Base-by-base conservation (phyloP, 202 grass and related monocot species). In the Dendrocalamus latiflorus region DNA sequence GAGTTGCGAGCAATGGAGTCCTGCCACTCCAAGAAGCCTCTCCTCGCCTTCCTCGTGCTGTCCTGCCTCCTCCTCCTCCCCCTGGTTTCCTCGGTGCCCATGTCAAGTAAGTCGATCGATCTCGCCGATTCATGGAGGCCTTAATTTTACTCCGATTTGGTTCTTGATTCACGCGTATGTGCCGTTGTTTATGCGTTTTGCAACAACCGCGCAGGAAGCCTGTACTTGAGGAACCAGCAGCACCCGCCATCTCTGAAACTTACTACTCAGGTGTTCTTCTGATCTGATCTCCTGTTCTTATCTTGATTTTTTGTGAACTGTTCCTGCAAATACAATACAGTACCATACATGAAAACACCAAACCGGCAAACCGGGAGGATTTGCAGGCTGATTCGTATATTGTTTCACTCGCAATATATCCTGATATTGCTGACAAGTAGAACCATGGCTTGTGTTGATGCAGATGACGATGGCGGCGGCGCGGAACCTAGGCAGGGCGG, bases 141-240 rank as follows among this genome's bases (percentile, higher is more conserved):
- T 5, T 24, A 1, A 24, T 57, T 57, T 57, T 11, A 57, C 54
- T 5, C n/a, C 4, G 54, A 11, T 24, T 24, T 24, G 54, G 3
- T 24, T 22, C 54, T 12, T 61, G 58, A 28, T 59, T 25, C 21
- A 15, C 1, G 4, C 57, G 5, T 30, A 6, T 26, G 24, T 6
- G 11, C 25, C 25, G 58, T 16, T 26, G 58, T 3, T 61, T 2
- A 61, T 28, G 58, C 13, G n/a, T 30, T 30, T n/a, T 33, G 58
- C 20, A 6, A 0, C 74, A n/a, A n/a, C n/a, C n/a, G n/a, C 48
- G 70, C 90, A 92, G 91, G 84, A 6, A 82, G 71, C 72, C 62
- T 85, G 28, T 65, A 20, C n/a, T 4, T 70, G 47, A 67, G 49
- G 84, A 75, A 7, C 81, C 84, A 21, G 5, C 83, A 75, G 6